These are phyloP conservation scores for Mrakia blollopis DNA, from an alignment of 768 basidiomycete genomes.

Conservation along the genomic window DNA sequence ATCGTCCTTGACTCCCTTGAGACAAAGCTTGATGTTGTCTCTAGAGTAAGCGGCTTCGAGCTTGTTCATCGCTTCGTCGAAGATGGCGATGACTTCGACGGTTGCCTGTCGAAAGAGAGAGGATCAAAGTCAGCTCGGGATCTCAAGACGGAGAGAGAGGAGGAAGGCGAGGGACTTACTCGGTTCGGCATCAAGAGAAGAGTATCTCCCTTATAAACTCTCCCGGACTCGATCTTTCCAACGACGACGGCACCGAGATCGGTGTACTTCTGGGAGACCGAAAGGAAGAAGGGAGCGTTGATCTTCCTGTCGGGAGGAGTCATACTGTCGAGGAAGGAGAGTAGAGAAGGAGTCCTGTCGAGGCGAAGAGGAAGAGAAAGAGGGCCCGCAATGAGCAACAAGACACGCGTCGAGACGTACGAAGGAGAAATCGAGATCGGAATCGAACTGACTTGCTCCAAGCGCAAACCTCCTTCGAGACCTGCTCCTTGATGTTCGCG, in stretches of 20 bases:
- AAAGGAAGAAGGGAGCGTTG: slow-evolving; percentile 89
- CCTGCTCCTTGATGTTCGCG: slow-evolving; percentile 79
- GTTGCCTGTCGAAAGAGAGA: slow-evolving; percentile 47
- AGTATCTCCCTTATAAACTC: too few relatives aligned
- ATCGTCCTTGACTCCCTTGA: slow-evolving; percentile 90
- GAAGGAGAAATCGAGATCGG: slow-evolving; percentile 30
- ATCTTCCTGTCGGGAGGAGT: slow-evolving; percentile 92
- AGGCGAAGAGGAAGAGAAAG: neutral
- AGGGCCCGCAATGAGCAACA: too few relatives aligned
- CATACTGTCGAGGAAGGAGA: slow-evolving; percentile 79
- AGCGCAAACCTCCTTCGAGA: slow-evolving; percentile 60
- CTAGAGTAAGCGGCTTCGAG: slow-evolving; percentile 72
- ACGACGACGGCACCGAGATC: slow-evolving; percentile 98
- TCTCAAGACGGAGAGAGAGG: too few relatives aligned
- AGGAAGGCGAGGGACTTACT: too few relatives aligned
- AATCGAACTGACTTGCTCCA: slow-evolving; percentile 75
- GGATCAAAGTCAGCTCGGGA: too few relatives aligned
- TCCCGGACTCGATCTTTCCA: slow-evolving; percentile 96
- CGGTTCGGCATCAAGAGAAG: too few relatives aligned
- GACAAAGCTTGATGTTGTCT: slow-evolving; percentile 88
- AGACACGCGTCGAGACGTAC: too few relatives aligned
- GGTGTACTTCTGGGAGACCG: slow-evolving; percentile 95
- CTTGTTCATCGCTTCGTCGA: slow-evolving; percentile 89
- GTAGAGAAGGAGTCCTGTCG: slow-evolving; percentile 68
- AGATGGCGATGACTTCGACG: slow-evolving; percentile 82